A percentile compares a stretch with the other conserved stretches of the same genome.
Conservation (phyloP, 2,329 filamentous ascomycete genomes). For the Cercospora sesami region DNA sequence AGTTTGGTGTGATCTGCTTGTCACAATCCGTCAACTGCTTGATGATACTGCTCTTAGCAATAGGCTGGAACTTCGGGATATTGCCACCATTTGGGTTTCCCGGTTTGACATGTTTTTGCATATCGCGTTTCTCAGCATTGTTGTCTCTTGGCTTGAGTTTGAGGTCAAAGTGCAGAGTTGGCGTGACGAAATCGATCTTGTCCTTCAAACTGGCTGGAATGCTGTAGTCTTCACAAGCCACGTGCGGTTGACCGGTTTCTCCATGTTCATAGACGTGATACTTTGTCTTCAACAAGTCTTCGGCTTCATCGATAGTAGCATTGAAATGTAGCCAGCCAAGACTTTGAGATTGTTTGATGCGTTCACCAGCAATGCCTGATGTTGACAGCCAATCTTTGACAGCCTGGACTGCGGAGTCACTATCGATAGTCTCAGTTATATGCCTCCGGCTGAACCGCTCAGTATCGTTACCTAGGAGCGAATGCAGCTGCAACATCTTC, state of each 20-base stretch:
- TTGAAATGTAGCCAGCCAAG: constrained; percentile 49
- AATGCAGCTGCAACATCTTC: constrained; percentile 35
- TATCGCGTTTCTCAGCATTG: constrained; percentile 25
- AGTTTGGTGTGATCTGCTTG: constrained; percentile 43
- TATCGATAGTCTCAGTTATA: constrained; percentile 39
- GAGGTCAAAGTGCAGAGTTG: constrained; percentile 52
- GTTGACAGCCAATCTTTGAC: constrained; percentile 44
- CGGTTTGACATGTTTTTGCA: constrained; percentile 8
- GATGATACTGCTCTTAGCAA: constrained; percentile 18
- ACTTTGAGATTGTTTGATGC: constrained; percentile 40
- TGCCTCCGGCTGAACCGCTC: neutral
- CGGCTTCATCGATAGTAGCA: constrained; percentile 42
- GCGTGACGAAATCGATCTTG: constrained; percentile 59
- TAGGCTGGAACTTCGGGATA: constrained; percentile 21
- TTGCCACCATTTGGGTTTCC: constrained; percentile 17
- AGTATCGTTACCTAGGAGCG: constrained; percentile 24
- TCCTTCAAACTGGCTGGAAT: constrained; percentile 50
- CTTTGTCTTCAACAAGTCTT: constrained; percentile 49
- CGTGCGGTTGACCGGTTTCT: constrained; percentile 46
- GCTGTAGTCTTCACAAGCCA: constrained; percentile 49
- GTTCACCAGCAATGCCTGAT: constrained; percentile 36
- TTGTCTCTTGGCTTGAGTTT: constrained; percentile 18
- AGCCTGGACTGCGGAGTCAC: constrained; percentile 39
- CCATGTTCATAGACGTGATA: constrained; percentile 62
- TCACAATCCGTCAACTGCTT: constrained; percentile 20